Conservation (phyloP, 148 eudicot species). For the Amaranthus palmeri region DNA sequence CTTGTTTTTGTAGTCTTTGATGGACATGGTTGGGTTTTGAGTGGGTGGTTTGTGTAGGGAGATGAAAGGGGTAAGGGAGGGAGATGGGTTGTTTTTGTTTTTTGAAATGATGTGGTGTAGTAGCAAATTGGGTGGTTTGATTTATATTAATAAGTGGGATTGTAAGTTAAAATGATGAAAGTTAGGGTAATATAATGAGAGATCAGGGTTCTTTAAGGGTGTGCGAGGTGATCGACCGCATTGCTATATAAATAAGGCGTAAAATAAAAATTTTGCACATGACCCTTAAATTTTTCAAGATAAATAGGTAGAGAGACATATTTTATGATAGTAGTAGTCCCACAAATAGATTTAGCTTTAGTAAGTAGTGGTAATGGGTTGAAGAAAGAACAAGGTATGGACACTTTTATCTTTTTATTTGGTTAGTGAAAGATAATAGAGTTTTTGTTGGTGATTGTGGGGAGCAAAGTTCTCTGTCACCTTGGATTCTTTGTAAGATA, state of each 20-base stretch:
- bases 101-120: slow-evolving; percentile 37
- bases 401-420: slow-evolving; percentile 6
- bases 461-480: slow-evolving; percentile 35
- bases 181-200: slow-evolving; percentile 10
- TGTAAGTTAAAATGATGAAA: slow-evolving; percentile 15
- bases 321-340: slow-evolving; percentile 12
- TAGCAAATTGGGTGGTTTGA: slow-evolving; percentile 9
- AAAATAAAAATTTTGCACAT: too few relatives aligned
- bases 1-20: slow-evolving; percentile 30
- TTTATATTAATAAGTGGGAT: slow-evolving; percentile 9
- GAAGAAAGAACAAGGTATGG: slow-evolving; percentile 12
- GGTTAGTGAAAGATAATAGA: slow-evolving; percentile 28
- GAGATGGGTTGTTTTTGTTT: slow-evolving; percentile 11
- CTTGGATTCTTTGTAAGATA: slow-evolving; percentile 27
- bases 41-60: neutral
- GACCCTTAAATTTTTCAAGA: too few relatives aligned
- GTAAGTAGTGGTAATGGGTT: neutral
- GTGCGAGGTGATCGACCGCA: too few relatives aligned
- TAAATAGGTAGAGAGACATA: too few relatives aligned
- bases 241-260: too few relatives aligned
- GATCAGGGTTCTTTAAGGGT: too few relatives aligned
- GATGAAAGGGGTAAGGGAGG: slow-evolving; percentile 4
- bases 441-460: slow-evolving; percentile 29
- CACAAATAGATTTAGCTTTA: slow-evolving; percentile 16
- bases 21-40: slow-evolving; percentile 43